A percentile compares a stretch with the other conserved stretches of the same genome.
Conservation (phyloP, 352 stramenopile species). For the Phytophthora parvispora region DNA sequence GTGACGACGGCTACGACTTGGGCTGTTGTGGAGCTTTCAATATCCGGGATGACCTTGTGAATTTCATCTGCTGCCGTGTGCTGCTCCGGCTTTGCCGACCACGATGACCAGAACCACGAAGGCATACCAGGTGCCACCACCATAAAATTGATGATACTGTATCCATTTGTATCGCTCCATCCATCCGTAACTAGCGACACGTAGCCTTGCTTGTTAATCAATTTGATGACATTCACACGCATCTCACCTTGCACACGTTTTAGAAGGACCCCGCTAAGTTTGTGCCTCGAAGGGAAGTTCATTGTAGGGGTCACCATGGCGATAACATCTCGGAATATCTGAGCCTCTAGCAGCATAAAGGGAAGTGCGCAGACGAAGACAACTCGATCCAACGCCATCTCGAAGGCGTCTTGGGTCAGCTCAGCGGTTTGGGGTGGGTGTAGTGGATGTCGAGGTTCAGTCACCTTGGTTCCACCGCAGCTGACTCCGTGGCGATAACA, state of each 20-base stretch:
- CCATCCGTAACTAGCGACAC: background rate
- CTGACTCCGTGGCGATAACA: background rate
- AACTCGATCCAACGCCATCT: too few relatives aligned
- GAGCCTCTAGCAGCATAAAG: too few relatives aligned
- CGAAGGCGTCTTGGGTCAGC: too few relatives aligned
- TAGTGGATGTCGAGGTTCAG: background rate
- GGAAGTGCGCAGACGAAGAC: too few relatives aligned
- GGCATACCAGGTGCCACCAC: background rate
- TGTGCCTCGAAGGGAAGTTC: too few relatives aligned
- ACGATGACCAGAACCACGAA: background rate
- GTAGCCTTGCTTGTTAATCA: background rate
- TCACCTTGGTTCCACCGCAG: background rate
- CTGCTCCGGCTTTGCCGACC: background rate
- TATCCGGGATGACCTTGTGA: background rate
- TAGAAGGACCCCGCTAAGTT: too few relatives aligned
- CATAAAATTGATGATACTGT: background rate
- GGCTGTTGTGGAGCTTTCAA: background rate
- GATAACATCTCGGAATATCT: too few relatives aligned
- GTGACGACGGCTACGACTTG: background rate
- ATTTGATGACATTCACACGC: background rate
- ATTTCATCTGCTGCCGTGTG: background rate
- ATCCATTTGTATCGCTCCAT: background rate
- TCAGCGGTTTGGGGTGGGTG: too few relatives aligned
- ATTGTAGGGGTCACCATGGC: too few relatives aligned
- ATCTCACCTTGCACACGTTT: too few relatives aligned